These are phyloP conservation scores for Podila verticillata DNA, from an alignment of 192 early-diverging fungal species.

Conservation along the genomic window DNA sequence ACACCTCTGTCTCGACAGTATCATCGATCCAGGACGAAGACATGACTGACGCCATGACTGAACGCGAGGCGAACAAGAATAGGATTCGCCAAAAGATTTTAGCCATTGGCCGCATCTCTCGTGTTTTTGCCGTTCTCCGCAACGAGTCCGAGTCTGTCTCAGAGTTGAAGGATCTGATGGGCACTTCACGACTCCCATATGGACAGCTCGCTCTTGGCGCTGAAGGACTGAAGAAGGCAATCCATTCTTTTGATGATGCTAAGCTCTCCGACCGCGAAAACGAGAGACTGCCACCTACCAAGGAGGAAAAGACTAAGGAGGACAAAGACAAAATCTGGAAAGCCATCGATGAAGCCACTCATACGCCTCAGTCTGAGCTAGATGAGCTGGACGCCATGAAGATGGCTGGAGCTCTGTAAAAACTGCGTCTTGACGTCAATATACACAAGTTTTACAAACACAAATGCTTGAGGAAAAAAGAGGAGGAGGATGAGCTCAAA, in stretches of 20 bases:
- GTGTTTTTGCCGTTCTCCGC: slow-evolving; percentile 90
- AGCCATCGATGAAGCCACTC: slow-evolving; percentile 35
- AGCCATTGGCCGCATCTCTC: slow-evolving; percentile 91
- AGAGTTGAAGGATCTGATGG: slow-evolving; percentile 92
- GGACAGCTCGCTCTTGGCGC: slow-evolving; percentile 90
- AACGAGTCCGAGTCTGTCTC: slow-evolving; percentile 92
- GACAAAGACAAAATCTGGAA: slow-evolving; percentile 47
- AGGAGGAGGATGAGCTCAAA: too few relatives aligned
- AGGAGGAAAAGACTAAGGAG: slow-evolving; percentile 56
- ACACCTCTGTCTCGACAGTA: slow-evolving; percentile 6
- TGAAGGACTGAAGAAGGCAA: slow-evolving; percentile 92
- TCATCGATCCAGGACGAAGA: slow-evolving; percentile 9
- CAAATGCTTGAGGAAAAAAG: too few relatives aligned
- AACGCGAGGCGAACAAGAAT: slow-evolving; percentile 20
- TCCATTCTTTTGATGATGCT: slow-evolving; percentile 93
- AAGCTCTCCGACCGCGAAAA: slow-evolving; percentile 91
- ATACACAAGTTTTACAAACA: too few relatives aligned
- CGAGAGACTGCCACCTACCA: slow-evolving; percentile 88
- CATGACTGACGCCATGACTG: slow-evolving; percentile 26
- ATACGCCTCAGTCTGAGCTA: slow-evolving; percentile 46
- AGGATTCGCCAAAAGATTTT: slow-evolving; percentile 76
- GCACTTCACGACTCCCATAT: slow-evolving; percentile 83
- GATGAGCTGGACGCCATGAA: slow-evolving; percentile 49
- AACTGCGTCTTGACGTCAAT: too few relatives aligned
- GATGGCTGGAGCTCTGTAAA: slow-evolving; percentile 25